Percentiles rank a stretch among this genome's conserved stretches.
These are phyloP conservation scores for Candida qinlingensis DNA, from an alignment of 805 yeast species.

Conservation along the genomic window DNA sequence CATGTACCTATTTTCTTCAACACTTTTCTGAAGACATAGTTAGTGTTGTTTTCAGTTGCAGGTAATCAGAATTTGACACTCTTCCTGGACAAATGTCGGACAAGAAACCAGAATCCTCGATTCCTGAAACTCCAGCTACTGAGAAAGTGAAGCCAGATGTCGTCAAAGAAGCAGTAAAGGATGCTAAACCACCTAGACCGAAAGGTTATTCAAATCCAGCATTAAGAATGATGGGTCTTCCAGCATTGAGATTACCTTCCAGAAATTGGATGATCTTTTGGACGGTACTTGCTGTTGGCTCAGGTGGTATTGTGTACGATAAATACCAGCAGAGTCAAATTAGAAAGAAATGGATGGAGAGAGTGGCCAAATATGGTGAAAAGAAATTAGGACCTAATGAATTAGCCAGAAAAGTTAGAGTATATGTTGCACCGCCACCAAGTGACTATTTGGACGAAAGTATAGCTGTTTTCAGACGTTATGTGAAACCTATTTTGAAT, in stretches of 20 bases:
- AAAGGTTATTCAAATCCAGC: constrained; percentile 71
- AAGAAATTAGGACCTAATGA: constrained; percentile 41
- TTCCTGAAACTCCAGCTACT: neutral
- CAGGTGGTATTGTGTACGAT: constrained; percentile 81
- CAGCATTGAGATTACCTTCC: constrained; percentile 72
- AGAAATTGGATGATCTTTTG: constrained; percentile 93
- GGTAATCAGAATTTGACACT: too few species aligned
- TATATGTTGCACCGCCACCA: constrained; percentile 96
- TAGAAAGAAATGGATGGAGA: constrained; percentile 57
- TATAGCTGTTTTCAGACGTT: constrained; percentile 66
- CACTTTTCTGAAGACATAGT: too few species aligned
- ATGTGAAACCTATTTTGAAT: constrained; percentile 79
- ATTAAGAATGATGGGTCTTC: constrained; percentile 78
- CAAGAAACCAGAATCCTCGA: neutral
- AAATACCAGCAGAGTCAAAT: constrained; percentile 63
- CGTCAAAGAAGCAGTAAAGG: neutral
- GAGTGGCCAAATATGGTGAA: constrained; percentile 50
- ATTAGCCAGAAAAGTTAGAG: constrained; percentile 68
- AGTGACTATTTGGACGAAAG: constrained; percentile 79
- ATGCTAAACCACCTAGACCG: constrained; percentile 10
- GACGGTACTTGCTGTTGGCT: constrained; percentile 55
- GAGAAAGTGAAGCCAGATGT: constrained; percentile 2
- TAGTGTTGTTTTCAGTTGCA: too few species aligned
- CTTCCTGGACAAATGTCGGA: constrained; percentile 1
- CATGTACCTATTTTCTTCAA: too few species aligned